Conservation (phyloP, 1,139 yeast species). For the Suhomyces terraborum region DNA sequence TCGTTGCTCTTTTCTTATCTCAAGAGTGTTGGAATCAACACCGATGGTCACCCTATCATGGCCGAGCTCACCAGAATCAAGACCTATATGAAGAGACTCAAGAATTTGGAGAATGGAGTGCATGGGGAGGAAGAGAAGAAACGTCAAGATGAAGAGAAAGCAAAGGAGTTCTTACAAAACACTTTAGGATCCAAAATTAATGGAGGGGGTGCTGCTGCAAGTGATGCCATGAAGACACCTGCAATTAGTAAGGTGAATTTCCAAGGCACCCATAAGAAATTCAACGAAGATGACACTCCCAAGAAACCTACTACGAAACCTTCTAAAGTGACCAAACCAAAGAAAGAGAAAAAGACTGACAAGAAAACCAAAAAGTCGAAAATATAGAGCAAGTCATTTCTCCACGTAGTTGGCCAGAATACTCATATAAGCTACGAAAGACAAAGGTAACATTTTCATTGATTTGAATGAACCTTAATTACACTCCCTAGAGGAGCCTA, state of each 20-base stretch:
- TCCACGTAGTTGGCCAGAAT: background rate
- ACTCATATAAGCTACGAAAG: too few relatives aligned
- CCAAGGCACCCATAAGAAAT: constrained; percentile 61
- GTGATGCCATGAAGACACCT: constrained; percentile 38
- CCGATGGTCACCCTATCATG: constrained; percentile 63
- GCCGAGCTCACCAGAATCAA: constrained; percentile 71
- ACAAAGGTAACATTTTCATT: background rate
- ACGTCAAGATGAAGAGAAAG: constrained; percentile 34
- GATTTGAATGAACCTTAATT: background rate
- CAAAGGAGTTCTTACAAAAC: constrained; percentile 46
- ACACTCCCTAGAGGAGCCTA: constrained; percentile 5
- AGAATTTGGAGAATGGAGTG: constrained; percentile 37
- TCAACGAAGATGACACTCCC: constrained; percentile 21
- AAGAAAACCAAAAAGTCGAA: background rate
- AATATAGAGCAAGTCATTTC: background rate
- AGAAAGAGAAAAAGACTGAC: constrained; percentile 1
- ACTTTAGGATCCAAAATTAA: constrained; percentile 43
- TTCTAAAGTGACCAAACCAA: constrained; percentile 12
- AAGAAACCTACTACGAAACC: constrained; percentile 9
- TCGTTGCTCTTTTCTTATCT: constrained; percentile 57
- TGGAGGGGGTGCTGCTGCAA: constrained; percentile 35
- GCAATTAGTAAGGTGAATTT: constrained; percentile 63
- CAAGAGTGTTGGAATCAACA: constrained; percentile 60
- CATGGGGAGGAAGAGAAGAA: constrained; percentile 22
- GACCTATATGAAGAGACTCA: constrained; percentile 63